phyloP scores from a whole-genome alignment of 2,329 filamentous ascomycete species.

The Ceratocystis smalleyi region DNA sequence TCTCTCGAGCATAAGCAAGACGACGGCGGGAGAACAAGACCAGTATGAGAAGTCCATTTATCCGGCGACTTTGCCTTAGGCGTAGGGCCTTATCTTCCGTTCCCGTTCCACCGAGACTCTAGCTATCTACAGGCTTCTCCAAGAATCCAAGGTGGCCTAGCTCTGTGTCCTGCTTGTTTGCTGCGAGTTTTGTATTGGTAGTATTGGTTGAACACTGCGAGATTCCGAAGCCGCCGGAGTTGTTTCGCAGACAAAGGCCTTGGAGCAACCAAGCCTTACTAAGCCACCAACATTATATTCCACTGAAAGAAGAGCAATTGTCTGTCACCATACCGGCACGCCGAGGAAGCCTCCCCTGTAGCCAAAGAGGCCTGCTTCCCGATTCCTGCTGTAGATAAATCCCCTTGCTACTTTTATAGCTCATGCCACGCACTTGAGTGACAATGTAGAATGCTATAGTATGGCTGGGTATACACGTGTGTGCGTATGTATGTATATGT shows the following conservation, averaged over 20 bases:
- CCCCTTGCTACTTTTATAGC: too few relatives aligned
- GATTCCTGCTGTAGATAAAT: too few relatives aligned
- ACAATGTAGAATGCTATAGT: too few relatives aligned
- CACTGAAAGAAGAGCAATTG: too few relatives aligned
- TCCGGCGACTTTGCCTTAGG: not conserved
- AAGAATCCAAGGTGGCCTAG: not conserved
- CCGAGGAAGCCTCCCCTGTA: too few relatives aligned
- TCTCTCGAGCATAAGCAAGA: too few relatives aligned
- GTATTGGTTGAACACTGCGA: not conserved
- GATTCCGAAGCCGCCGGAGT: not conserved
- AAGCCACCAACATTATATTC: too few relatives aligned
- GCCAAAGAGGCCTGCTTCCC: too few relatives aligned
- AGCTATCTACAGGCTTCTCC: not conserved
- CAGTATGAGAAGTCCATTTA: not conserved
- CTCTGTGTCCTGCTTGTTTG: not conserved
- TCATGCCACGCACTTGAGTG: too few relatives aligned
- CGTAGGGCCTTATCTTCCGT: not conserved
- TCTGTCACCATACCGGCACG: too few relatives aligned
- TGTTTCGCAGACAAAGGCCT: not conserved
- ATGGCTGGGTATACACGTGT: too few relatives aligned
- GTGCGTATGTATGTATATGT: not conserved
- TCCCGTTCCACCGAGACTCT: not conserved
- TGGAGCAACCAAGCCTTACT: not conserved
- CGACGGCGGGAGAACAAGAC: not conserved
- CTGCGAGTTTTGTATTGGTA: not conserved